phyloP scores from a whole-genome alignment of 345 rosid genomes.

The Citrus maxima region DNA sequence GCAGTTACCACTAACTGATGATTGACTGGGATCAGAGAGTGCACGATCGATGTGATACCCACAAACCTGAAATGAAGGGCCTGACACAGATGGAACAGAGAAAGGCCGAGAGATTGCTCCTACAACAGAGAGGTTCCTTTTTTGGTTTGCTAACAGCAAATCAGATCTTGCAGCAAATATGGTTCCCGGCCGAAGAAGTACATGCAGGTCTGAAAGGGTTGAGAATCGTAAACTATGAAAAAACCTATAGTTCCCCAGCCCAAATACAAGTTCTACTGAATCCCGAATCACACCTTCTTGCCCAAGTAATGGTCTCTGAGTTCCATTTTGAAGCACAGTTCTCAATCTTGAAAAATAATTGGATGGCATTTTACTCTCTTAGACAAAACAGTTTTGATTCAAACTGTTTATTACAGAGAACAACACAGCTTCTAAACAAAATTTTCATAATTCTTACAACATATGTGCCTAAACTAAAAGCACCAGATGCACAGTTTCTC shows the following conservation, averaged over 20 bases:
- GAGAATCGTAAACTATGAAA: conserved; percentile 45
- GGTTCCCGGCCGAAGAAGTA: conserved; percentile 46
- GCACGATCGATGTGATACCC: conserved; percentile 77
- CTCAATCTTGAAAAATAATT: conserved; percentile 42
- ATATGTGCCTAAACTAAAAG: conserved; percentile 11
- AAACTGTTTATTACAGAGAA: conserved; percentile 22
- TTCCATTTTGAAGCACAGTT: conserved; percentile 49
- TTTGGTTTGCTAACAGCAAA: conserved; percentile 42
- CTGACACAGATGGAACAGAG: conserved; percentile 88
- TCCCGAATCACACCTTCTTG: conserved; percentile 36
- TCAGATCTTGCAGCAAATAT: conserved; percentile 51
- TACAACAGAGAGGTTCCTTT: conserved; percentile 72
- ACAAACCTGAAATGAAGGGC: conserved; percentile 83
- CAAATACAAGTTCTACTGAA: conserved; percentile 45
- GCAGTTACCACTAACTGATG: conserved; percentile 26
- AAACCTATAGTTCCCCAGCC: conserved; percentile 48
- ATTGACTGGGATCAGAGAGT: conserved; percentile 36
- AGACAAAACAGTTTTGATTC: conserved; percentile 21
- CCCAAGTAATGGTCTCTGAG: conserved; percentile 35
- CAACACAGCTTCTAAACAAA: conserved; percentile 24
- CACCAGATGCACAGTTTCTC: conserved; percentile 14
- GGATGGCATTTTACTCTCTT: conserved; percentile 62
- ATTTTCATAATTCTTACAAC: conserved; percentile 47
- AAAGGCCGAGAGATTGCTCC: conserved; percentile 74
- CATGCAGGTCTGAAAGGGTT: conserved; percentile 40